A percentile compares a stretch with the other conserved stretches of the same genome.
Conservation (phyloP, 345 rosid genomes). For the Acer saccharum region DNA sequence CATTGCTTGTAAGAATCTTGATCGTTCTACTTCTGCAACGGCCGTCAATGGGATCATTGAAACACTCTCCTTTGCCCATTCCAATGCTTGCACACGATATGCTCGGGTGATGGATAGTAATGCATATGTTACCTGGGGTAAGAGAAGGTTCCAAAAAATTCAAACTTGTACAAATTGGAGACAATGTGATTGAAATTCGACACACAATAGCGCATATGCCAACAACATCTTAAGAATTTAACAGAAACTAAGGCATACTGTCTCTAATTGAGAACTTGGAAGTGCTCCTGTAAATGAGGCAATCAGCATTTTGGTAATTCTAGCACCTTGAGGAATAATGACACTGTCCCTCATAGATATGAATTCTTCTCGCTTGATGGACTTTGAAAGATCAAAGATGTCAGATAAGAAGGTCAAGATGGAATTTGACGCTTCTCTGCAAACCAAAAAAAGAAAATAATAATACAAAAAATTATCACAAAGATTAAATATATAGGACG, state of each 20-base stretch:
- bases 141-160: neutral
- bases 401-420: constrained; percentile 90
- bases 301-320: constrained; percentile 74
- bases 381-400: constrained; percentile 80
- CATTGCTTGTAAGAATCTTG: constrained; percentile 68
- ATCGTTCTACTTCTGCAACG: constrained; percentile 68
- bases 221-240: neutral
- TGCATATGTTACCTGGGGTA: constrained; percentile 67
- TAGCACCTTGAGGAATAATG: constrained; percentile 82
- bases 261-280: constrained; percentile 89
- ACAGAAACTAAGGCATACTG: constrained; percentile 42
- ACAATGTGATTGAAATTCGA: neutral
- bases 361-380: constrained; percentile 62
- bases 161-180: neutral
- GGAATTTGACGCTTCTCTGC: constrained; percentile 95
- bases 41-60: constrained; percentile 78
- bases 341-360: constrained; percentile 63
- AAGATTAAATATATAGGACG: neutral
- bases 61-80: constrained; percentile 76
- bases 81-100: constrained; percentile 61
- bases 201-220: neutral
- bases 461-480: neutral
- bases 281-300: constrained; percentile 95
- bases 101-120: constrained; percentile 74
- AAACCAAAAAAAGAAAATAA: constrained; percentile 20